phyloP scores from a whole-genome alignment of 2,329 filamentous ascomycete genomes.

The Thielaviopsis musarum region DNA sequence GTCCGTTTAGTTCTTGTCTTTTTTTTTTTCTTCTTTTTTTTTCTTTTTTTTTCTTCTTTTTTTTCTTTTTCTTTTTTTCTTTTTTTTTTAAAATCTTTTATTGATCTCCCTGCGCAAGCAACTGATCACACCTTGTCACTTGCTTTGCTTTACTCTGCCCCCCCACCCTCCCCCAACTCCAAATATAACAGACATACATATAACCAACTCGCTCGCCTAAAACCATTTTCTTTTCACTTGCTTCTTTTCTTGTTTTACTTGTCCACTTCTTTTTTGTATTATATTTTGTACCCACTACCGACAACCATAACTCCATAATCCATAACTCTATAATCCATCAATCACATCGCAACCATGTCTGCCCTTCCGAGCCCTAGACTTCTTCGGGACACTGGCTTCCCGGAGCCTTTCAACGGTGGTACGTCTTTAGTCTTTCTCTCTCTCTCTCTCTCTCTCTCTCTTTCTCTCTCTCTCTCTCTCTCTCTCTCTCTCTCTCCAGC shows the following conservation, averaged over 20 bases:
- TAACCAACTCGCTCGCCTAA: too few species aligned
- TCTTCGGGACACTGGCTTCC: conserved; percentile 32
- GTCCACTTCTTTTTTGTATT: too few species aligned
- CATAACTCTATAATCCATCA: background rate
- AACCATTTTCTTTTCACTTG: too few species aligned
- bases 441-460: background rate
- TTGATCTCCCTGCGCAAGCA: background rate
- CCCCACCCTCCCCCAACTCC: too few species aligned
- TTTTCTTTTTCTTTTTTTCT: background rate
- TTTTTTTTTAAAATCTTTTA: background rate
- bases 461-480: background rate
- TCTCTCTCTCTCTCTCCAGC: background rate
- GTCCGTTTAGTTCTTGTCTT: background rate
- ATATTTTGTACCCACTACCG: background rate
- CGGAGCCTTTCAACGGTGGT: conserved; percentile 32
- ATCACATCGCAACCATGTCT: conserved; percentile 13
- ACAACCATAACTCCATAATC: too few species aligned
- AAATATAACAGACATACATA: too few species aligned
- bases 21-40: background rate
- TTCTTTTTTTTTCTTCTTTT: background rate
- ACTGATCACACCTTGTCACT: background rate
- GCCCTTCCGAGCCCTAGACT: conserved; percentile 13
- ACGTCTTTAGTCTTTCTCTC: conserved; percentile 13
- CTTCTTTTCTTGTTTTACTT: too few species aligned
- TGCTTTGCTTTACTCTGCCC: background rate